phyloP scores from a whole-genome alignment of 257 asterid species.

The Primulina eburnea region DNA sequence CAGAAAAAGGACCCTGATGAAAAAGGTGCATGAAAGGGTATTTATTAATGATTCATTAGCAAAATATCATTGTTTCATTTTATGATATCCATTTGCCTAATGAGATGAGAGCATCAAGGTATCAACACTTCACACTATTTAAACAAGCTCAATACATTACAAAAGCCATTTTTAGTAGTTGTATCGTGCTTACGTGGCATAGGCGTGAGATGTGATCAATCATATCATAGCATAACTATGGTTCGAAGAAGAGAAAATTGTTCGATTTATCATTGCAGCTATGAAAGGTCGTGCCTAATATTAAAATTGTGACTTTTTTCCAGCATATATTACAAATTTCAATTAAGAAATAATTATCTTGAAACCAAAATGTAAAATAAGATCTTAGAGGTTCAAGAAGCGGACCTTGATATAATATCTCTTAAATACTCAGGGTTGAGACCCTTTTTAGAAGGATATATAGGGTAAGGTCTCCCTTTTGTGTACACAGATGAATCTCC shows the following conservation, averaged over 20 bases:
- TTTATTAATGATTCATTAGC: too few species aligned
- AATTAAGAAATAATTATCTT: neutral
- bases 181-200: too few species aligned
- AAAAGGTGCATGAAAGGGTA: too few species aligned
- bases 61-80: too few species aligned
- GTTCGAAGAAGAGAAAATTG: neutral
- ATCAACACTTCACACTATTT: too few species aligned
- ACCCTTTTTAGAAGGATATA: conserved; percentile 92
- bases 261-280: neutral
- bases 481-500: conserved; percentile 55
- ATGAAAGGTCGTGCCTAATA: conserved; percentile 2
- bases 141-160: too few species aligned
- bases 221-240: neutral
- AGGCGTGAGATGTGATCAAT: too few species aligned
- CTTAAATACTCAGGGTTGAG: conserved; percentile 66
- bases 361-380: conserved; percentile 9
- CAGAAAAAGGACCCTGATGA: too few species aligned
- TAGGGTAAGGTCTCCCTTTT: conserved; percentile 87
- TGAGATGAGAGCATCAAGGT: too few species aligned
- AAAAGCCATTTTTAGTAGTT: too few species aligned
- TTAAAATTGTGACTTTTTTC: conserved; percentile 1
- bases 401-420: conserved; percentile 77
- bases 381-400: conserved; percentile 17
- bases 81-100: too few species aligned
- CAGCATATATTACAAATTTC: conserved; percentile 14